Percentiles rank a stretch among this genome's conserved stretches.
These are phyloP conservation scores for Xylaria polymorpha DNA, from an alignment of 2,329 filamentous ascomycete species.

Conservation along the genomic window DNA sequence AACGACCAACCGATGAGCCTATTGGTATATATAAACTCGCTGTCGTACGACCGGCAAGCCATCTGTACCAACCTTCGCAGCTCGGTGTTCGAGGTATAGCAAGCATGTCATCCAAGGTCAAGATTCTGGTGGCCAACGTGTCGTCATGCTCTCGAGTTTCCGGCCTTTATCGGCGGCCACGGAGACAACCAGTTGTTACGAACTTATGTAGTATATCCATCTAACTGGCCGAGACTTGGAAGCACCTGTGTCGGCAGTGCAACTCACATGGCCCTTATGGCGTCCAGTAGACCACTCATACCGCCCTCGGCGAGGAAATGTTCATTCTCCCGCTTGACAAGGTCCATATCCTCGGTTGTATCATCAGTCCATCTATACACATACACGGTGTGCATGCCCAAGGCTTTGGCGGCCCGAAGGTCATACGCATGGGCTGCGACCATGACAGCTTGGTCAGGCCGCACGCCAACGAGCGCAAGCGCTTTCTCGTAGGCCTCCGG, in stretches of 20 bases:
- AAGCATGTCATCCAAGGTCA: background rate
- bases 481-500: slow-evolving; percentile 59
- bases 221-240: background rate
- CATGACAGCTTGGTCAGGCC: slow-evolving; percentile 61
- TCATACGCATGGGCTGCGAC: slow-evolving; percentile 68
- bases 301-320: slow-evolving; percentile 41
- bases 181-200: background rate
- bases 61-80: background rate
- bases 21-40: slow-evolving; percentile 6
- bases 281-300: slow-evolving; percentile 36
- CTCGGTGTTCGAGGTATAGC: background rate
- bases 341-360: slow-evolving; percentile 57
- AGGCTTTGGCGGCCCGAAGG: slow-evolving; percentile 58
- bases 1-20: background rate
- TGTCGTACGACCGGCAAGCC: background rate
- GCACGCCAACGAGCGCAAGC: slow-evolving; percentile 57
- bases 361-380: slow-evolving; percentile 66
- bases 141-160: background rate
- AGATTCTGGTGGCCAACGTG: background rate
- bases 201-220: background rate
- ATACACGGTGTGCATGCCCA: slow-evolving; percentile 61
- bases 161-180: background rate
- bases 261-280: slow-evolving; percentile 31
- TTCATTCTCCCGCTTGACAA: slow-evolving; percentile 56
- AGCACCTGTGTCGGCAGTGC: background rate